A percentile compares a stretch with the other conserved stretches of the same genome.
Conservation (phyloP, 2,329 filamentous ascomycete genomes). For the Colletotrichum cereale region DNA sequence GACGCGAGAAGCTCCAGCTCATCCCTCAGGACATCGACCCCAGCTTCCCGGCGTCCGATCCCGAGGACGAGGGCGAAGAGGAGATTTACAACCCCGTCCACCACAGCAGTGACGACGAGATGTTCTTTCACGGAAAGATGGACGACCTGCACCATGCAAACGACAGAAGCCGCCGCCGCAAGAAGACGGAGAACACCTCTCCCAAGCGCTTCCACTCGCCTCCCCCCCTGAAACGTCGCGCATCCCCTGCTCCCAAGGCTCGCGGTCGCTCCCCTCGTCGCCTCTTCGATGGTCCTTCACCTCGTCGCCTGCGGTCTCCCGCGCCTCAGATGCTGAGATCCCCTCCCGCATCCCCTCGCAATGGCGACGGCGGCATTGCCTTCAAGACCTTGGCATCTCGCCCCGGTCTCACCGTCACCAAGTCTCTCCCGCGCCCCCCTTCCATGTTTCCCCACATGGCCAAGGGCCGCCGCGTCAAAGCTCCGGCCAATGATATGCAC, state of each 20-base stretch:
- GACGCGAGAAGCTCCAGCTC: constrained; percentile 82
- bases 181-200: constrained; percentile 63
- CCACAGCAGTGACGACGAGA: constrained; percentile 76
- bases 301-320: constrained; percentile 77
- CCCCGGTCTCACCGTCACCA: constrained; percentile 80
- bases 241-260: constrained; percentile 56
- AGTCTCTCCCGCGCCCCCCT: constrained; percentile 85
- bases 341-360: constrained; percentile 59
- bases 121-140: constrained; percentile 79
- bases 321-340: constrained; percentile 67
- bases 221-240: constrained; percentile 59
- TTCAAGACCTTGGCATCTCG: constrained; percentile 66
- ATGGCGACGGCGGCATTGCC: constrained; percentile 54
- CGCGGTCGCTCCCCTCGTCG: constrained; percentile 69
- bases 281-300: constrained; percentile 77
- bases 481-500: constrained; percentile 66
- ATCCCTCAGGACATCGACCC: constrained; percentile 98
- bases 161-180: constrained; percentile 61
- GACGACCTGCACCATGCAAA: constrained; percentile 74
- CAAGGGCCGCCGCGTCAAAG: constrained; percentile 54
- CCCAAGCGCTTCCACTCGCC: constrained; percentile 63
- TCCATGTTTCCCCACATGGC: constrained; percentile 74
- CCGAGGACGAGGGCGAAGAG: constrained; percentile 85
- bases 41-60: constrained; percentile 95
- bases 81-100: constrained; percentile 69